A percentile compares a stretch with the other conserved stretches of the same genome.
These are phyloP conservation scores for Acanthochlamys bracteata DNA, from an alignment of 106 monocot genomes.

Conservation along the genomic window DNA sequence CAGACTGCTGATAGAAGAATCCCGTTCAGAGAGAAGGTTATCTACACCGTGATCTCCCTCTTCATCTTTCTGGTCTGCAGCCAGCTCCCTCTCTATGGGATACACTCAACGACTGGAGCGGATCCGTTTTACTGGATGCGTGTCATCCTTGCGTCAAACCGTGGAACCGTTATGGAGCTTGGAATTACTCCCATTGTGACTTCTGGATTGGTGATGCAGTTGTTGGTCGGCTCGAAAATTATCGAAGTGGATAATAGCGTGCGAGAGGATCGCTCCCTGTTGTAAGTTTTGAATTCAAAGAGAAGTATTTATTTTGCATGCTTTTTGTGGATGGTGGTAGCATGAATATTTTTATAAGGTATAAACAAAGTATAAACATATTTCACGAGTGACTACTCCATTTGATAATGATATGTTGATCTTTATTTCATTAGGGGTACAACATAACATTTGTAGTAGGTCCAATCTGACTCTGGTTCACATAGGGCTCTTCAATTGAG, in stretches of 20 bases:
- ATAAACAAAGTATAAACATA: no score
- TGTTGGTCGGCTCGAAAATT: conserved; percentile 7
- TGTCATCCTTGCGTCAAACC: conserved; percentile 13
- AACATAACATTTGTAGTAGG: no score
- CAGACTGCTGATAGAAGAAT: conserved; percentile 14
- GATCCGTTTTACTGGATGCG: conserved; percentile 18
- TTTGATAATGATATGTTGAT: no score
- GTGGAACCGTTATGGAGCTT: conserved; percentile 14
- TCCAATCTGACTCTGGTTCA: no score
- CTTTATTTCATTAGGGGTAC: no score
- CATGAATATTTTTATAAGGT: no score
- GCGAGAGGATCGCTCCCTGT: conserved; percentile 9
- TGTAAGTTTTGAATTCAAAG: neutral
- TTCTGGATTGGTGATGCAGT: conserved; percentile 9
- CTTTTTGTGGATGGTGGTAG: no score
- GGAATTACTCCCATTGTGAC: conserved; percentile 15
- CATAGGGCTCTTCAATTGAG: no score
- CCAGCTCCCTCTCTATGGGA: conserved; percentile 13
- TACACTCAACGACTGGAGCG: conserved; percentile 9
- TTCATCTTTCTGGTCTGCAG: conserved; percentile 15
- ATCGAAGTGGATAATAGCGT: conserved; percentile 13
- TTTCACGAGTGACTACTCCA: no score
- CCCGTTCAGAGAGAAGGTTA: conserved; percentile 11
- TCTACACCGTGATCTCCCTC: conserved; percentile 13
- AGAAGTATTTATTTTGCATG: neutral